Percentiles rank a stretch among this genome's conserved stretches.
Conservation (phyloP, 1,139 yeast genomes). For the Meyerozyma guilliermondii region DNA sequence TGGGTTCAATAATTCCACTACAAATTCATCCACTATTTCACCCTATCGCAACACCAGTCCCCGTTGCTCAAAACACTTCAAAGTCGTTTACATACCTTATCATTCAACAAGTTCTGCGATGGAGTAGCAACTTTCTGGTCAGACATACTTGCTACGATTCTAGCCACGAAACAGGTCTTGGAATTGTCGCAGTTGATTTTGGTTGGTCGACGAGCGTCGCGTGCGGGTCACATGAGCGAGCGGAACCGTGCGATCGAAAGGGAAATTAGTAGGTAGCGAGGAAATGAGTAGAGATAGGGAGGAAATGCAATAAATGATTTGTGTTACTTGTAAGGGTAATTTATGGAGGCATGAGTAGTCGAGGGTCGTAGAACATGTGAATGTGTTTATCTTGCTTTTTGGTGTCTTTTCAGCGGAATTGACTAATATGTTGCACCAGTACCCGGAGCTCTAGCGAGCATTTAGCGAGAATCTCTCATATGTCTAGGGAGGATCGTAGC, state of each 20-base stretch:
- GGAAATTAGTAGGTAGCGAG: not conserved
- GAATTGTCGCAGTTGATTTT: not conserved
- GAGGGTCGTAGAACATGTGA: too few species aligned
- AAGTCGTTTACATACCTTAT: constrained; percentile 42
- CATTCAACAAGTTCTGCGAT: constrained; percentile 70
- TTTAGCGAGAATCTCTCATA: too few species aligned
- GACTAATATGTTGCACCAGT: too few species aligned
- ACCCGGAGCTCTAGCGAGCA: too few species aligned
- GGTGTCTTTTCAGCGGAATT: too few species aligned
- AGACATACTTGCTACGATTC: not conserved
- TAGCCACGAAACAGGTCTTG: not conserved
- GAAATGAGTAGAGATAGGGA: too few species aligned
- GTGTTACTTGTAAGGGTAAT: too few species aligned
- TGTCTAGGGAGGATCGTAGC: too few species aligned
- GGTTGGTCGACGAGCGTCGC: not conserved
- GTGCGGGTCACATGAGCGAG: not conserved
- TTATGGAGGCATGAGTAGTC: too few species aligned
- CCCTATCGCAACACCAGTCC: not conserved
- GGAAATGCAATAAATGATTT: too few species aligned
- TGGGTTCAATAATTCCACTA: not conserved
- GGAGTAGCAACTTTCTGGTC: constrained; percentile 33
- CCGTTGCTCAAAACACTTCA: not conserved
- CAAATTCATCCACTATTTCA: not conserved
- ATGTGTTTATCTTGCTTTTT: too few species aligned
- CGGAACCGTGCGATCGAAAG: not conserved